Evolutionary conservation across 176 grass and related monocot species (phyloP), one percentile per base, ranked within the genome.

Genomic region (Alloteropsis semialata): DNA sequence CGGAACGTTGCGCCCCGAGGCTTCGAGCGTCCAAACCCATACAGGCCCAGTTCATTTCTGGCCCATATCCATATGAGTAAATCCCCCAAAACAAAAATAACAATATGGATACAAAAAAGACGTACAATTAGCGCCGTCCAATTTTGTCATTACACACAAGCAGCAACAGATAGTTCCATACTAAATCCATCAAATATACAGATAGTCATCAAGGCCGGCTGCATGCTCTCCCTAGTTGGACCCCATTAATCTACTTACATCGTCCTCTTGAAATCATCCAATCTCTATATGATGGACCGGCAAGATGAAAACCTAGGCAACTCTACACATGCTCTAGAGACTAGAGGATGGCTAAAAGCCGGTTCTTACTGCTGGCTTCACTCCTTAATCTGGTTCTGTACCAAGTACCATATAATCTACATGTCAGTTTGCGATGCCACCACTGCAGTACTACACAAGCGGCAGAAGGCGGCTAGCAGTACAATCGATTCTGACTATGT

Each of bases 281-380:
- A 76, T 29, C 60, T 81, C 34, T 75, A 66, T 33, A 61, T 4
- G 63, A 67, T 33, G 63, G 36, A 10, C 28, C 41, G 15, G 19
- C 18, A 76, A 61, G 14, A 69, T 60, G 53, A 19, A 84, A 66
- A 63, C 54, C 86, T 75, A 83, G 64, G 69, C 33, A 67, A 43
- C 70, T 80, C 70, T 85, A 89, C 42, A 84, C 59, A 75, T 24
- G 14, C 70, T 69, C 27, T 69, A 41, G 55, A 69, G 69, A 69
- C 27, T 69, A 41, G 55, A 69, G 69, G 76, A 69, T 54, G 59
- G 55, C 77, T 42, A 27, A 15, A 15, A 44, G 67, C n/a, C 6
- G 17, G 8, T 69, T 81, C 77, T 43, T 62, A 81, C 28, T 46
- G 72, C 19, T 48, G 30, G 42, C 59, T 75, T 49, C 77, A 68